Evolutionary conservation across 371 early-diverging fungal genomes (phyloP), one percentile per base, ranked within the genome.

Genomic region (Rhizomucor pusillus): DNA sequence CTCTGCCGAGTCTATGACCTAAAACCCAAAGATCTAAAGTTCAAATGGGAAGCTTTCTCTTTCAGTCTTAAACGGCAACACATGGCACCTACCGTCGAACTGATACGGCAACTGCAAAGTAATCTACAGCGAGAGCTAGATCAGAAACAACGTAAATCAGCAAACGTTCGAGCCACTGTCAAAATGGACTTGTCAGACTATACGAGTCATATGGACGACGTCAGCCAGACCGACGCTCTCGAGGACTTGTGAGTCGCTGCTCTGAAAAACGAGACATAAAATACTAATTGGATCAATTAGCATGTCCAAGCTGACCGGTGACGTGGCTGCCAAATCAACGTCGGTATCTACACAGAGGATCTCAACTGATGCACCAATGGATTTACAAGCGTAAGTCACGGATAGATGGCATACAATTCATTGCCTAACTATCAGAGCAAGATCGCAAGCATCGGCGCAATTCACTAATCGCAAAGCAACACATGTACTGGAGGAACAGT

Each of bases 11-110:
- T 71, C 10, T 80, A 71, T 50, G 50, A 55, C 23, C 37, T 80
- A 13, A 57, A 67, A 23, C 56, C 74, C 12, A 52, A 72, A 40
- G 61, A 63, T 23, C 51, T 80, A 14, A 56, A 55, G 43, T 62
- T 62, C 47, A 80, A 77, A 63, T 80, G 77, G 80, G 74, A 80
- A 54, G 73, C 76, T 1, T 73, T 68, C 57, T 62, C 70, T 0
- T 37, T 79, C 14, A 66, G 59, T 16, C 43, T 44, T 10, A 41
- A 48, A n/a, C 11, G 33, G 20, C 25, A 20, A n/a, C 40, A 37
- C 11, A 6, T 52, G 33, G 47, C 53, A n/a, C 73, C 73, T 3
- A 71, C 75, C 10, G 25, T 58, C 0, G 60, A 65, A 3, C 67
- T 65, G 33, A 39, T 75, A 1, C 48, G 60, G 1, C 65, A 67